Base-by-base conservation (phyloP, 164 flowering plant genomes). In the Buxus sempervirens region DNA sequence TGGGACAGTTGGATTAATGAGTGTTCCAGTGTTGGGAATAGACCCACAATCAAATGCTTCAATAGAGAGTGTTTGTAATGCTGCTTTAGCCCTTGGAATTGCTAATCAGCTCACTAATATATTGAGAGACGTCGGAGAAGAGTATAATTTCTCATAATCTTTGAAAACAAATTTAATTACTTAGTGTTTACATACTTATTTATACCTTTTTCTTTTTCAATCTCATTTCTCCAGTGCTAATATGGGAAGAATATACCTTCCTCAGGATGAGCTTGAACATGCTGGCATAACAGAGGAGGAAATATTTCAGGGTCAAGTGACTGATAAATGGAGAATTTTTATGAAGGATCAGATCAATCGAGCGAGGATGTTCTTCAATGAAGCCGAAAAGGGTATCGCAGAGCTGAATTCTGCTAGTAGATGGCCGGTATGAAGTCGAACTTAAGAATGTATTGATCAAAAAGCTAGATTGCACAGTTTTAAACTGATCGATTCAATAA, bases 331-430 rank as follows among this genome's bases (percentile, higher is more conserved):
- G 83, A 32, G 81, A 24, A 72, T 12, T 42, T 80, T 80, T 66
- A 80, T 80, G 83, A 80, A 72, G 66, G 65, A 60, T 12, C 82
- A 80, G 48, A 80, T 80, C 62, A 72, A 74, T 36, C 53, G 82
- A 49, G 80, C 82, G 0, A 65, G 78, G 42, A 74, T 42, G 73
- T 79, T 79, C 76, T 79, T 73, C 24, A 72, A 77, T 63, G 79
- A 80, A 67, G 85, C 85, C 5, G 85, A 80, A 72, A 78, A 76
- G 62, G 85, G 83, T n/a, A 80, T 82, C 2, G 9, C 70, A 49
- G 83, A 80, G 70, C 77, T 82, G 9, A 78, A 64, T 41, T 38
- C 79, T 20, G 81, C 80, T 9, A 82, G 83, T 66, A 74, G 85
- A 74, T 82, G 83, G 83, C 85, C 83, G 57, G 85, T 82, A 58